Evolutionary conservation across 192 early-diverging fungal genomes (phyloP).

Genomic region (Coemansia sp.): DNA sequence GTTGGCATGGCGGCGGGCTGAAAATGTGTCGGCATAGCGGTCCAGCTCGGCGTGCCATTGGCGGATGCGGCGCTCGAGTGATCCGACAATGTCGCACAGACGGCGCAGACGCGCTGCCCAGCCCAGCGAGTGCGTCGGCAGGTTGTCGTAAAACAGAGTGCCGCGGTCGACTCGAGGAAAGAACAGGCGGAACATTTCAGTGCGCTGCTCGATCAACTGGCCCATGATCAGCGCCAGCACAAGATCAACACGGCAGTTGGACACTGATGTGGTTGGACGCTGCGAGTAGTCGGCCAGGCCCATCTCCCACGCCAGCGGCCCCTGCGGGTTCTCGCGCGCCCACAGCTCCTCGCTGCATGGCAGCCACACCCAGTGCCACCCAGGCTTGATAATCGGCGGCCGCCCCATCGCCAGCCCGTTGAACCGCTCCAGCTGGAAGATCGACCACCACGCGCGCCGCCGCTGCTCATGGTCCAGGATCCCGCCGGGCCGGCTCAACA

Average conservation of each 20-base stretch:
- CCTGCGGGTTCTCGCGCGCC: constrained; percentile 31
- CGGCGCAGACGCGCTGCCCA: constrained; percentile 27
- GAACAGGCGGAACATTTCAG: constrained; percentile 49
- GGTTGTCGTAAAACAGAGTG: constrained; percentile 52
- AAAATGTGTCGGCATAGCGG: constrained; percentile 41
- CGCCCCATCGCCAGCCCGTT: constrained; percentile 54
- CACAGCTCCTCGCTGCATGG: constrained; percentile 50
- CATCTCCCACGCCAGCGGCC: constrained; percentile 47
- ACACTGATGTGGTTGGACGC: constrained; percentile 22
- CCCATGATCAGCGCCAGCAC: constrained; percentile 49
- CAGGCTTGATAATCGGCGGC: constrained; percentile 52
- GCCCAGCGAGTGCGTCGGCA: constrained; percentile 41
- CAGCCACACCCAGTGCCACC: constrained; percentile 57
- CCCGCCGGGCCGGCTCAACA: constrained; percentile 42
- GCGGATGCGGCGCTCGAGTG: constrained; percentile 37
- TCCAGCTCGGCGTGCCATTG: constrained; percentile 51
- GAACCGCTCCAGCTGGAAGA: constrained; percentile 51
- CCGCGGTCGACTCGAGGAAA: constrained; percentile 52
- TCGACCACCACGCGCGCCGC: constrained; percentile 50
- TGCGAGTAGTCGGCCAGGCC: constrained; percentile 34
- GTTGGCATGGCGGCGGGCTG: constrained; percentile 50
- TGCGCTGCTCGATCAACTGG: constrained; percentile 50
- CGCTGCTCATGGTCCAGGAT: constrained; percentile 48
- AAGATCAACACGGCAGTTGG: constrained; percentile 45
- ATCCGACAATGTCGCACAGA: constrained; percentile 20